phyloP scores from a whole-genome alignment of 371 early-diverging fungal species.

The Syncephalastrum monosporum region DNA sequence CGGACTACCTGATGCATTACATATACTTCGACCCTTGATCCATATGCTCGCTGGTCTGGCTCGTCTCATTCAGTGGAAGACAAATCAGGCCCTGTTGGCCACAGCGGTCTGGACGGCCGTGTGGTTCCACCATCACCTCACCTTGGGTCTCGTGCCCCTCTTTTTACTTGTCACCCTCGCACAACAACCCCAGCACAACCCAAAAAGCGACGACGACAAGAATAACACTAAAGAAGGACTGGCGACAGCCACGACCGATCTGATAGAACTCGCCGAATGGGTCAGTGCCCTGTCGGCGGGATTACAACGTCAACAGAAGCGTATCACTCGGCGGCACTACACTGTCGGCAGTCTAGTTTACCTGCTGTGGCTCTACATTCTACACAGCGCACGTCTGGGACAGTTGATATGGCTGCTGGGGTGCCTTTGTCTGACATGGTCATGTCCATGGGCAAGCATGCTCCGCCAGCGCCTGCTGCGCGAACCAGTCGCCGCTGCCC shows the following conservation, averaged over 20 bases:
- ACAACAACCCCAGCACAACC: conserved; percentile 1
- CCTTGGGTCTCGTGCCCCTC: conserved; percentile 7
- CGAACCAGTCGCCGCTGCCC: background rate
- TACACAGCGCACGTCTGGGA: conserved; percentile 2
- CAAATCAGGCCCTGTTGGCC: conserved; percentile 1
- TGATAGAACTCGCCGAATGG: conserved; percentile 3
- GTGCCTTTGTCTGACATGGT: conserved; percentile 6
- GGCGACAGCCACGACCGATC: background rate
- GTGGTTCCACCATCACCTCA: conserved; percentile 8
- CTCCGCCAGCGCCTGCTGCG: conserved; percentile 6
- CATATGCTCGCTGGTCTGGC: conserved; percentile 4
- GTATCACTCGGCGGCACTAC: too few relatives aligned
- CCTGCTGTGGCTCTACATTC: conserved; percentile 1
- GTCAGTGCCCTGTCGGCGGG: too few relatives aligned
- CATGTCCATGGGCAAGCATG: conserved; percentile 8
- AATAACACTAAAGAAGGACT: background rate
- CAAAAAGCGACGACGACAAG: background rate
- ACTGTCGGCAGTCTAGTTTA: background rate
- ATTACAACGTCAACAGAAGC: too few relatives aligned
- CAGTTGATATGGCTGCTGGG: conserved; percentile 8
- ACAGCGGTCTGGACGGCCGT: conserved; percentile 5
- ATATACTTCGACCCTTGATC: conserved; percentile 4
- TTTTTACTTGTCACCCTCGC: background rate
- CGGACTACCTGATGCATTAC: conserved; percentile 6
- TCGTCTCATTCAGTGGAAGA: conserved; percentile 13